Evolutionary conservation across 805 yeast species (phyloP), one percentile per base, ranked within the genome.

Genomic region (Candida andamanensis): DNA sequence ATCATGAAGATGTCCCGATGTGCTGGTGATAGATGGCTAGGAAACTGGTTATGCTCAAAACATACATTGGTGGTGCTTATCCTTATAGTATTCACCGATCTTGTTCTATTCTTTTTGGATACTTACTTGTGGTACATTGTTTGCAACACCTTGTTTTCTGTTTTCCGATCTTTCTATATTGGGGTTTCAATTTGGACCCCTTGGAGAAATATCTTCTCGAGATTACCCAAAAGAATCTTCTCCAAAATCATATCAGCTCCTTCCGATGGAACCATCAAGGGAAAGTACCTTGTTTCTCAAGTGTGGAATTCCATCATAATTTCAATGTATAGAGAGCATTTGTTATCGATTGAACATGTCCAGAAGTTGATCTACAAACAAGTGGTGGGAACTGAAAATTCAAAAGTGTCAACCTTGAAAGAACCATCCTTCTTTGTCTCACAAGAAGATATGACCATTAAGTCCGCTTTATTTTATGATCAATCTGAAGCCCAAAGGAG

Each of bases 101-200:
- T 81, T 41, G 69, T 79, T 0, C 58, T 85, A 25, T 85, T 84
- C 53, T 81, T 82, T 44, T 67, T 85, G 34, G 95, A 85, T 45
- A 84, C 95, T 0, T 85, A 85, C 45, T 59, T 85, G 12, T 85
- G 95, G 95, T 85, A 83, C 46, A 84, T 85, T 36, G 67, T 85
- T 24, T 81, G 90, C 75, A 84, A 79, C 47, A 80, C 92, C 0
- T 48, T 74, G 0, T 80, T 82, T 35, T 84, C 94, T 0, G 80
- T 84, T 4, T 68, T 78, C 33, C 62, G 84, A 5, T 80, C 92
- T 0, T 69, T 80, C 41, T 76, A 80, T 25, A 67, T 79, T 39
- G 95, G 95, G 1, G 78, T 83, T 4, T 83, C 94, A 0, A 77
- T 85, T 8, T 80, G 90, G 81, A 82, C 92, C 2, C 95, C 95